Evolutionary conservation across 306 rosid genomes (phyloP).

Genomic region (Trifolium dubium): DNA sequence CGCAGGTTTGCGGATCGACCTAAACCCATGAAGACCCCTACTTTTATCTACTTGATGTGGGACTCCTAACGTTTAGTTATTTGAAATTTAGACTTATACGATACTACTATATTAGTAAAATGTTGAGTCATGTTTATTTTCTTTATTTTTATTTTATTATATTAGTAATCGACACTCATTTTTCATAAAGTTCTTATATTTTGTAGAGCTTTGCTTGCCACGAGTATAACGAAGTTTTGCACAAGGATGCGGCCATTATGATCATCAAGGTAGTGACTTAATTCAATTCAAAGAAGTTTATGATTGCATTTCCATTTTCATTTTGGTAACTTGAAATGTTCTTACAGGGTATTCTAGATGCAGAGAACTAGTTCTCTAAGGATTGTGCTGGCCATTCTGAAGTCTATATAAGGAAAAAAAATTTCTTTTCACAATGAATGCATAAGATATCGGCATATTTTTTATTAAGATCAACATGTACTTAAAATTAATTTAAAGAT

Average conservation of each 20-base stretch:
- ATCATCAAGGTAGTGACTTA: conserved; percentile 66
- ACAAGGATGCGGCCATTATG: conserved; percentile 86
- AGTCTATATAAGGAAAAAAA: not conserved
- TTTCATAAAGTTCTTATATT: conserved; percentile 34
- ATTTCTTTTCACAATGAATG: not conserved
- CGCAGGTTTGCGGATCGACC: too few relatives aligned
- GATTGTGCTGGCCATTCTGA: conserved; percentile 15
- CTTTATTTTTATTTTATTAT: not conserved
- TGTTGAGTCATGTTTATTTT: not conserved
- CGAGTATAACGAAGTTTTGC: conserved; percentile 80
- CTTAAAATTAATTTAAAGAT: not conserved
- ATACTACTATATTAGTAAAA: not conserved
- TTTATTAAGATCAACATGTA: not conserved
- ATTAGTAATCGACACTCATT: conserved; percentile 1
- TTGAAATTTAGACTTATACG: not conserved
- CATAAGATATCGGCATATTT: not conserved
- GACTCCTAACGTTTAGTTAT: too few relatives aligned
- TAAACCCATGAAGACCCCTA: too few relatives aligned
- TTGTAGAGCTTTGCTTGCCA: conserved; percentile 78
- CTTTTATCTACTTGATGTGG: too few relatives aligned
- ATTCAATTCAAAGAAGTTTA: conserved; percentile 28
- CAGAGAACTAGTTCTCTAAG: conserved; percentile 46
- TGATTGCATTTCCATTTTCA: conserved; percentile 26
- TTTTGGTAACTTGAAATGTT: conserved; percentile 38
- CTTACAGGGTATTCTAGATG: conserved; percentile 78